phyloP scores from a whole-genome alignment of 2,329 filamentous ascomycete species.

The Epichloe elymi region DNA sequence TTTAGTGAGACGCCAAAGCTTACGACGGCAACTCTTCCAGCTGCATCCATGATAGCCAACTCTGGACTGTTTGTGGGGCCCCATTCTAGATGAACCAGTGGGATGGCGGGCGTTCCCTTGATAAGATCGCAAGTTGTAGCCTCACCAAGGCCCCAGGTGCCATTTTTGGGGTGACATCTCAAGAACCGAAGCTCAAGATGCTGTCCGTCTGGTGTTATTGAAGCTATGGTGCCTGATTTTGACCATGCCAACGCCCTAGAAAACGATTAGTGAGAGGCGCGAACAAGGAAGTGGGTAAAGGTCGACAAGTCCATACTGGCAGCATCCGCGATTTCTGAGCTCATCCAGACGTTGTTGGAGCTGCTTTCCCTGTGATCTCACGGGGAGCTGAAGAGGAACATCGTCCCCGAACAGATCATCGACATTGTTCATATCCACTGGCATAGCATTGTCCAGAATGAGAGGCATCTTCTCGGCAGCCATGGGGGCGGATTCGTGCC shows the following conservation, averaged over 20 bases:
- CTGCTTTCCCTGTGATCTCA: conserved; percentile 38
- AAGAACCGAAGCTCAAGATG: conserved; percentile 62
- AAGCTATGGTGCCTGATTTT: conserved; percentile 71
- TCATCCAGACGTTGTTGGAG: conserved; percentile 65
- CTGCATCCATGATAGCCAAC: conserved; percentile 68
- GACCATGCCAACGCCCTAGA: conserved; percentile 75
- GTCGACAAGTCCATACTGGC: conserved; percentile 50
- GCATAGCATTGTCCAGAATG: conserved; percentile 29
- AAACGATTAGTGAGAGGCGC: background rate
- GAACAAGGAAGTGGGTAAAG: background rate
- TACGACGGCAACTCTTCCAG: conserved; percentile 64
- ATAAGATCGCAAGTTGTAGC: conserved; percentile 52
- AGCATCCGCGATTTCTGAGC: conserved; percentile 61
- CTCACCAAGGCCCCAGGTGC: conserved; percentile 63
- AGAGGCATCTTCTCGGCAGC: conserved; percentile 30
- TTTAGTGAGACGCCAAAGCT: conserved; percentile 62
- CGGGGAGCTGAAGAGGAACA: conserved; percentile 41
- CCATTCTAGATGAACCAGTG: conserved; percentile 73
- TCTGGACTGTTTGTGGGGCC: conserved; percentile 60
- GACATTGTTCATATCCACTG: conserved; percentile 44
- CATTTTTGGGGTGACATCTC: conserved; percentile 52
- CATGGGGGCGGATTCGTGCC: conserved; percentile 13
- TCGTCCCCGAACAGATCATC: conserved; percentile 68
- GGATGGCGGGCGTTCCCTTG: conserved; percentile 47
- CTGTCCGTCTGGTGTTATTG: conserved; percentile 59